These are phyloP conservation scores for Sporisorium exsertum DNA, from an alignment of 1,284 basidiomycete species.

Conservation along the genomic window DNA sequence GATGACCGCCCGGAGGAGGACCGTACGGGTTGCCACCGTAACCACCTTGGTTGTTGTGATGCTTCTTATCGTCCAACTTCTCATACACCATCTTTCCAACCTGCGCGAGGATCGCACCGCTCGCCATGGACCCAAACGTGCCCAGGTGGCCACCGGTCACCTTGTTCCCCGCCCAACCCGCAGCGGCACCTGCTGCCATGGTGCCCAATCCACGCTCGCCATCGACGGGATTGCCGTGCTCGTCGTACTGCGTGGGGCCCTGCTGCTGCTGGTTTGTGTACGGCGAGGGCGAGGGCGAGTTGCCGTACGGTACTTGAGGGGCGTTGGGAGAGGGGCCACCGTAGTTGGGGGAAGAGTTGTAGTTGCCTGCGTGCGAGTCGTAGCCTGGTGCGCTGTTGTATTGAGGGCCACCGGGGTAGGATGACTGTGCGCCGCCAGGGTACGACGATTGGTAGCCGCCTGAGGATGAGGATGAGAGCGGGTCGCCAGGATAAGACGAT, in stretches of 20 bases:
- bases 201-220: constrained; percentile 62
- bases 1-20: constrained; percentile 18
- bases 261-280: constrained; percentile 23
- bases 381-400: constrained; percentile 30
- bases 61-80: constrained; percentile 42
- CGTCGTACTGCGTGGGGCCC: constrained; percentile 52
- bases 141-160: constrained; percentile 54
- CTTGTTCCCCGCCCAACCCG: constrained; percentile 58
- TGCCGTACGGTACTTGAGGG: constrained; percentile 9
- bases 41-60: constrained; percentile 16
- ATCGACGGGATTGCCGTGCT: constrained; percentile 54
- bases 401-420: constrained; percentile 22
- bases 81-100: constrained; percentile 58
- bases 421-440: constrained; percentile 28
- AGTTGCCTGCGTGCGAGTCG: constrained; percentile 9
- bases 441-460: constrained; percentile 40
- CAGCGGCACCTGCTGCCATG: constrained; percentile 58
- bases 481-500: constrained; percentile 35
- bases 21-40: constrained; percentile 36
- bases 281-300: constrained; percentile 18
- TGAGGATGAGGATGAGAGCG: constrained; percentile 28
- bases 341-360: constrained; percentile 20
- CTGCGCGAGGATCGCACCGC: constrained; percentile 58
- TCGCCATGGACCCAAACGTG: constrained; percentile 38
- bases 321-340: constrained; percentile 10